Evolutionary conservation across 805 yeast genomes (phyloP).

Genomic region (Cyberlindnera petersonii): DNA sequence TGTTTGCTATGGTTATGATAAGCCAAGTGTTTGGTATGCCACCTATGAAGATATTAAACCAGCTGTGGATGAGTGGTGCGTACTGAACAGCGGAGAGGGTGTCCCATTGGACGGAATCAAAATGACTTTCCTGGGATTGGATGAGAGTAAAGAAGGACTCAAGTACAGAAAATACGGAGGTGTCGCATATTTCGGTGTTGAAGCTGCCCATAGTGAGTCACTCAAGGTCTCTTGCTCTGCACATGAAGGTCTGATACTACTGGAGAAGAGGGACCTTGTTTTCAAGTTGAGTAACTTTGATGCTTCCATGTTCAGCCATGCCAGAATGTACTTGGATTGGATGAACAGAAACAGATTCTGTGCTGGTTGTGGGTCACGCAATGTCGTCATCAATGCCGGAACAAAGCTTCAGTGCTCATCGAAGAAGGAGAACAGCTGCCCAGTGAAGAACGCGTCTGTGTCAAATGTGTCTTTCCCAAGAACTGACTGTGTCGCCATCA

Average conservation of each 20-base stretch:
- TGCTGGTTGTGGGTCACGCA: constrained; percentile 78
- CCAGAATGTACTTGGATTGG: constrained; percentile 86
- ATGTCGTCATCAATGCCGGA: constrained; percentile 62
- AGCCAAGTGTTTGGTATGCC: constrained; percentile 9
- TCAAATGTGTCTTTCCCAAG: constrained; percentile 87
- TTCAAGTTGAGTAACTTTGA: constrained; percentile 36
- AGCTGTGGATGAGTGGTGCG: constrained; percentile 16
- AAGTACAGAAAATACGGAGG: constrained; percentile 50
- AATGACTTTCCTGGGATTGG: constrained; percentile 48
- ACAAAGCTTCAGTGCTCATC: constrained; percentile 52
- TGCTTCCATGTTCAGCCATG: constrained; percentile 73
- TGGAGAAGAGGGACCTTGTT: constrained; percentile 12
- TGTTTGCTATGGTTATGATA: constrained; percentile 15
- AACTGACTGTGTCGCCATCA: constrained; percentile 84
- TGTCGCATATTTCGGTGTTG: constrained; percentile 61
- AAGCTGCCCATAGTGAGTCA: constrained; percentile 31
- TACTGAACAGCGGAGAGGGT: constrained; percentile 9
- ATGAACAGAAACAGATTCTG: constrained; percentile 68
- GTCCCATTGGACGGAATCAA: constrained; percentile 33
- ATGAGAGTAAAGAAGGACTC: constrained; percentile 35
- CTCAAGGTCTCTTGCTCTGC: not conserved
- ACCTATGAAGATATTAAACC: constrained; percentile 15
- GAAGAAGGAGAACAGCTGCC: constrained; percentile 21
- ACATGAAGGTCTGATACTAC: not conserved
- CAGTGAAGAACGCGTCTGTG: constrained; percentile 42